Conservation (phyloP, 2,329 filamentous ascomycete species). For the Penicillium freii region DNA sequence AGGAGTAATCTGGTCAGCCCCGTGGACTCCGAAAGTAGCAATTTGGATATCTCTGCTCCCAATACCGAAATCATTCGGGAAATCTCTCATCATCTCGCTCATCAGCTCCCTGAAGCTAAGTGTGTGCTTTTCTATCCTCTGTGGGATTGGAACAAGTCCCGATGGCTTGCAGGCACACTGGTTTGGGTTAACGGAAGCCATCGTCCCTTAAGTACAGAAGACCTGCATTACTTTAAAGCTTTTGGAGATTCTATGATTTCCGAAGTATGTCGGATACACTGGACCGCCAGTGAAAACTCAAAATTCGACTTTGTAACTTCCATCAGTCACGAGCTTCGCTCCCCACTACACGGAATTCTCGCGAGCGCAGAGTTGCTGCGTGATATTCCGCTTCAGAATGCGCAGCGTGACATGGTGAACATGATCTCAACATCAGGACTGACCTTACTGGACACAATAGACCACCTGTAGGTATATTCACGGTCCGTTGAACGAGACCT, state of each 20-base stretch:
- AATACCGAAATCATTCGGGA: background rate
- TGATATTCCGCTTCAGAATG: conserved; percentile 42
- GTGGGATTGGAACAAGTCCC: conserved; percentile 35
- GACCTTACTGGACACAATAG: conserved; percentile 52
- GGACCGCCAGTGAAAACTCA: conserved; percentile 41
- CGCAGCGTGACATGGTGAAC: conserved; percentile 46
- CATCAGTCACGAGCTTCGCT: conserved; percentile 54
- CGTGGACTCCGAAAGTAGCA: background rate
- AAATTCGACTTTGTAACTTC: conserved; percentile 55
- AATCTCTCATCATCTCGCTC: conserved; percentile 14
- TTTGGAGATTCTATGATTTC: conserved; percentile 38
- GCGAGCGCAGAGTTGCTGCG: conserved; percentile 52
- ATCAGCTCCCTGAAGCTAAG: conserved; percentile 24
- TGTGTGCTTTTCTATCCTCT: conserved; percentile 34
- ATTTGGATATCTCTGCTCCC: background rate
- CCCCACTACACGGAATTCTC: conserved; percentile 48
- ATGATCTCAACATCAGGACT: conserved; percentile 52
- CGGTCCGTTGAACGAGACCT: rapidly evolving
- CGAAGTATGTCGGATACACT: conserved; percentile 36
- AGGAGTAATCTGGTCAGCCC: background rate
- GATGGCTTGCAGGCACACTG: conserved; percentile 35
- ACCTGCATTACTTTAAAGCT: conserved; percentile 36
- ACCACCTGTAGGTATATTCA: conserved; percentile 29
- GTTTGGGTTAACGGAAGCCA: conserved; percentile 29
- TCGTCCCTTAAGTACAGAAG: conserved; percentile 23